Percentiles rank a stretch among this genome's conserved stretches.
These are phyloP conservation scores for Pestalotiopsis sp. DNA, from an alignment of 2,329 filamentous ascomycete species.

Conservation along the genomic window DNA sequence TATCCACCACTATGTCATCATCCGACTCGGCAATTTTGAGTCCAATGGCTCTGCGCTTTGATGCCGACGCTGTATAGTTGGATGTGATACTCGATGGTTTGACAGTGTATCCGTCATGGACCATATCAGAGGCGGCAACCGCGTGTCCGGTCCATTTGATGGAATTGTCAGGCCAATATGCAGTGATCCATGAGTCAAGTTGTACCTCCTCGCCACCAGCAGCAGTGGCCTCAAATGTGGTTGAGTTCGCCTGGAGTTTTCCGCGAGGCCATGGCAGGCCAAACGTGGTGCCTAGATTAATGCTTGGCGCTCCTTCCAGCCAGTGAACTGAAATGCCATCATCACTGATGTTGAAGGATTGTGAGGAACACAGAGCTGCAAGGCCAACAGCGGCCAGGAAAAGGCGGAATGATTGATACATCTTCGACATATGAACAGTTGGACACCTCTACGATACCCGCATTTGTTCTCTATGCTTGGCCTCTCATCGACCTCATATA, in stretches of 20 bases:
- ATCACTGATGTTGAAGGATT: constrained; percentile 16
- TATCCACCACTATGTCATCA: constrained; percentile 42
- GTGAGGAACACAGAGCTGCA: neutral
- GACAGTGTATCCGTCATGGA: constrained; percentile 47
- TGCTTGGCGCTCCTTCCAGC: constrained; percentile 41
- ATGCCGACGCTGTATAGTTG: neutral
- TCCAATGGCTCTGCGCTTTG: constrained; percentile 3
- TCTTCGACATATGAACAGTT: neutral
- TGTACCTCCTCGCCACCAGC: constrained; percentile 30
- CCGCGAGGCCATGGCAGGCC: constrained; percentile 47
- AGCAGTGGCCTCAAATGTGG: constrained; percentile 35
- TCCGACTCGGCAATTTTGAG: constrained; percentile 23
- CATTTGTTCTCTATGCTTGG: too few species aligned
- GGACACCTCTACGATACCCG: too few species aligned
- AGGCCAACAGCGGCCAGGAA: neutral
- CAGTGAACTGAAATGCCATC: constrained; percentile 36
- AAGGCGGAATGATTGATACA: neutral
- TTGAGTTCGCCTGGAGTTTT: constrained; percentile 38
- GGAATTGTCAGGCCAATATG: constrained; percentile 63
- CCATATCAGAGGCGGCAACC: constrained; percentile 43
- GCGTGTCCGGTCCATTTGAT: constrained; percentile 66
- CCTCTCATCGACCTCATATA: too few species aligned
- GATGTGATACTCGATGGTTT: constrained; percentile 23
- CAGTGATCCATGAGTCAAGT: constrained; percentile 59
- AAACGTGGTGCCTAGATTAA: constrained; percentile 43